phyloP scores from a whole-genome alignment of 1,284 basidiomycete species.

The Boletus nobilissimus region DNA sequence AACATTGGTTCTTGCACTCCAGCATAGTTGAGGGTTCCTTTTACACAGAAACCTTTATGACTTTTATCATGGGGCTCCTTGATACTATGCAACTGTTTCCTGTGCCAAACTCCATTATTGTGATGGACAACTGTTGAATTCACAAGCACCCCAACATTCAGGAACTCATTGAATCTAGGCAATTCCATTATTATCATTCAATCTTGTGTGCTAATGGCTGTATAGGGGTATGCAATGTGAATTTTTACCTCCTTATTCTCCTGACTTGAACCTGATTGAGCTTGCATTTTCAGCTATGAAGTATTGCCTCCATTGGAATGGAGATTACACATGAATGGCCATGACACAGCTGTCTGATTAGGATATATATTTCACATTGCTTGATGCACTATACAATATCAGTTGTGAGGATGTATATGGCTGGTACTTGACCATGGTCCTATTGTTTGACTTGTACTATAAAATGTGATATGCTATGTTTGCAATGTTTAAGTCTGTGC shows the following conservation, averaged over 20 bases:
- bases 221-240: background rate
- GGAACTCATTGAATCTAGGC: background rate
- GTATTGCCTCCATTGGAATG: background rate
- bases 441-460: no score
- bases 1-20: background rate
- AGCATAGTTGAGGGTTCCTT: background rate
- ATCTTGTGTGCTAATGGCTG: background rate
- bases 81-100: no score
- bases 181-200: background rate
- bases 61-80: background rate
- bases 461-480: no score
- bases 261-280: background rate
- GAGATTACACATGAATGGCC: background rate
- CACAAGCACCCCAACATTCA: background rate
- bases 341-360: background rate
- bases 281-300: background rate
- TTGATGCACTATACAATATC: background rate
- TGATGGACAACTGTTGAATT: background rate
- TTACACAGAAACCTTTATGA: no score
- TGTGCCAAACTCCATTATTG: background rate
- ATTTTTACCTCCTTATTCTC: slow-evolving; percentile 23
- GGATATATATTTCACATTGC: background rate
- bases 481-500: no score
- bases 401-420: background rate
- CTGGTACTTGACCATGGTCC: no score